Evolutionary conservation across 768 basidiomycete genomes (phyloP), one percentile per base, ranked within the genome.

Genomic region (Rhizopogon salebrosus): DNA sequence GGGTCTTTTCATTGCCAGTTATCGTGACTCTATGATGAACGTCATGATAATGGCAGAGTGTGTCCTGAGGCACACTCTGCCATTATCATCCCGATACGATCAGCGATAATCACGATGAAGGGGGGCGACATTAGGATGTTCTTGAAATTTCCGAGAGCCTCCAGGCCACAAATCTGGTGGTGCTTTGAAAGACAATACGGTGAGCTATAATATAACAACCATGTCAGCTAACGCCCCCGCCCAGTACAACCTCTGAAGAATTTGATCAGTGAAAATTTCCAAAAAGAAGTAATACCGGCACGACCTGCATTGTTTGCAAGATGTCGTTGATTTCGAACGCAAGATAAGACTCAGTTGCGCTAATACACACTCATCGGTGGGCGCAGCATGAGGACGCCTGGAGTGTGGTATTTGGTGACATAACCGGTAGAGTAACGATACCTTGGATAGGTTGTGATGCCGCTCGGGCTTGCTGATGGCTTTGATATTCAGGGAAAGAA

Each of bases 401-500:
- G n/a, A n/a, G n/a, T n/a, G n/a, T 72, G 36, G 71, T 54, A 62
- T 72, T 71, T 37, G 74, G 71, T 26, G 71, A 60, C 18, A 75
- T 52, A 41, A 76, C 65, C 57, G 75, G 73, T 50, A 78, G 37
- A 74, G 40, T 27, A 73, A 57, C 23, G 68, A 60, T 59, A 64
- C 63, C 55, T 56, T 64, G n/a, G 8, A 29, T 9, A 29, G 27
- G 9, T 9, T 29, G n/a, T 7, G 27, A 8, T 29, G 9, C 27
- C 9, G 9, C 27, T n/a, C n/a, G n/a, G n/a, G n/a, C n/a, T n/a
- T n/a, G n/a, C n/a, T n/a, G n/a, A n/a, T n/a, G n/a, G n/a, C n/a
- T n/a, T n/a, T n/a, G n/a, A n/a, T 29, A 29, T 29, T 29, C 27
- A 9, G 8, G 27, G 9, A 29, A 29, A 29, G 8, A 9, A 9